Conservation (phyloP, 2,329 filamentous ascomycete species). For the Fusarium pininemorale region DNA sequence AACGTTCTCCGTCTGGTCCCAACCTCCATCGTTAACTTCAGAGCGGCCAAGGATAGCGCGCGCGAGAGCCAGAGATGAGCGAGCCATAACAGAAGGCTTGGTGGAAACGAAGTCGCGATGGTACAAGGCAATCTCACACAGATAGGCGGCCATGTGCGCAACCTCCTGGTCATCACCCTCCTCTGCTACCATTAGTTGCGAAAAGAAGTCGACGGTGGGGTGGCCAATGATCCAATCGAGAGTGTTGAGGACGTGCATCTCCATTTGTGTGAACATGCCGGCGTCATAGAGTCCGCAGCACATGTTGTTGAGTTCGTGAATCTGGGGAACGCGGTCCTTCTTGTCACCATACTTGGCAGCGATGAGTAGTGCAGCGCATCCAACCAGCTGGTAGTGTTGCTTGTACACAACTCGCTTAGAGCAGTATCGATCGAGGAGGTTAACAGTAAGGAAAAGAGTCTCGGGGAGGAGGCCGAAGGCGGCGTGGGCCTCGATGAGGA, state of each 20-base stretch:
- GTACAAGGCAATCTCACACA: constrained; percentile 94
- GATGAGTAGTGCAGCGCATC: constrained; percentile 94
- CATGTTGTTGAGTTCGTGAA: constrained; percentile 98
- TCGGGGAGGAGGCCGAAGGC: constrained; percentile 94
- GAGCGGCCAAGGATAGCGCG: constrained; percentile 85
- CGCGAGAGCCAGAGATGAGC: constrained; percentile 85
- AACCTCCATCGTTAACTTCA: constrained; percentile 79
- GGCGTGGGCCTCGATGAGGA: constrained; percentile 95
- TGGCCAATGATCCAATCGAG: constrained; percentile 96
- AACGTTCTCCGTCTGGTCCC: constrained; percentile 76
- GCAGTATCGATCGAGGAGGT: constrained; percentile 97
- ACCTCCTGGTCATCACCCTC: constrained; percentile 83
- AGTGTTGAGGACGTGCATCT: constrained; percentile 98
- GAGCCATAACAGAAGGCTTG: constrained; percentile 88
- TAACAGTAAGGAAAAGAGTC: constrained; percentile 95
- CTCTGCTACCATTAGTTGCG: constrained; percentile 86
- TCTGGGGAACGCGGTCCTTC: constrained; percentile 98
- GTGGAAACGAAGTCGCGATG: constrained; percentile 97
- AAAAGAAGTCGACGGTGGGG: constrained; percentile 93
- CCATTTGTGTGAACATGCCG: constrained; percentile 99
- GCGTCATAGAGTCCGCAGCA: constrained; percentile 98
- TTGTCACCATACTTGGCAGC: constrained; percentile 98
- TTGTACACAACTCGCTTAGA: constrained; percentile 98
- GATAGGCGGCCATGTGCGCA: constrained; percentile 93
- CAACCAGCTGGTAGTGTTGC: constrained; percentile 97